These are phyloP conservation scores for Fusarium fracticaudum DNA, from an alignment of 2,329 filamentous ascomycete genomes.

Conservation along the genomic window DNA sequence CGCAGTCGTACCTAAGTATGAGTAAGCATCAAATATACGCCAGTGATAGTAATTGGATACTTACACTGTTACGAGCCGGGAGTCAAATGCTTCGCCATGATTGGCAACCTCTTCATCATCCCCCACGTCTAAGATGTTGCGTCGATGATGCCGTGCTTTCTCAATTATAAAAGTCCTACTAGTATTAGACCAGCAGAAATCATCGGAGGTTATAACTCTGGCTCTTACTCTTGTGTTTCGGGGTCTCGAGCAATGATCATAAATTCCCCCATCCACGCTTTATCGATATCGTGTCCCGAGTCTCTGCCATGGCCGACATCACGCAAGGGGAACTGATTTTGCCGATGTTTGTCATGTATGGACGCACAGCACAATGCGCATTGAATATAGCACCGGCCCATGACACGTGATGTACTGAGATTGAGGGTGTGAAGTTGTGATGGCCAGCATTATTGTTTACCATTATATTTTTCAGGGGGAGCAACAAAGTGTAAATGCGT, in stretches of 20 bases:
- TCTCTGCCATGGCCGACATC: not conserved
- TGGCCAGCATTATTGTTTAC: not conserved
- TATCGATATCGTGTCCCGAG: not conserved
- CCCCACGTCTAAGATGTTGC: not conserved
- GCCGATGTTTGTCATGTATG: not conserved
- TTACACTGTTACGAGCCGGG: not conserved
- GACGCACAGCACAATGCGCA: not conserved
- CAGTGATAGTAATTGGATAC: not conserved
- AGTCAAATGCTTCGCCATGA: not conserved
- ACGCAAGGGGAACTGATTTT: not conserved
- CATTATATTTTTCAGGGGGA: not conserved
- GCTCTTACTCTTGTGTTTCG: not conserved
- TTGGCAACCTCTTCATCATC: not conserved
- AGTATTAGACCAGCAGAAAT: not conserved
- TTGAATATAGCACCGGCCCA: not conserved
- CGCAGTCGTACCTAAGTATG: not conserved
- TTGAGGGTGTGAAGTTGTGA: not conserved
- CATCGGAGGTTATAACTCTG: accelerated
- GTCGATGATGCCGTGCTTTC: not conserved
- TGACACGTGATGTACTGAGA: not conserved
- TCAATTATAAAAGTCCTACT: not conserved
- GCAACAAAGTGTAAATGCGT: not conserved
- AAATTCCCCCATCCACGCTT: not conserved
- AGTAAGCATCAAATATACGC: accelerated
- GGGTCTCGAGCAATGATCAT: not conserved